Base-by-base conservation (phyloP, 129 eudicot species). In the Escallonia herrerae region DNA sequence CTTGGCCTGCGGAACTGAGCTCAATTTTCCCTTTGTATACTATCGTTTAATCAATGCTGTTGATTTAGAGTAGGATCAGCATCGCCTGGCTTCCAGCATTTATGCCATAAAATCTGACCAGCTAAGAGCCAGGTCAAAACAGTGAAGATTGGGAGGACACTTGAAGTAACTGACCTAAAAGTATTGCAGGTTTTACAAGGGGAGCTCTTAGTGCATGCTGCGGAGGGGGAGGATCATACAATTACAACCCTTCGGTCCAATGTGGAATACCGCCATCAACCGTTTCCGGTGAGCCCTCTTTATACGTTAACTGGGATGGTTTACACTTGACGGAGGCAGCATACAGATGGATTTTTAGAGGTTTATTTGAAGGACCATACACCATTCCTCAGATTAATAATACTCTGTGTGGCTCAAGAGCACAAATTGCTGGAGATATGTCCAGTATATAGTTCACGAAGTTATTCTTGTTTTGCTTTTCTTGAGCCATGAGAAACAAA, bases 191-290 rank as follows among this genome's bases (percentile, higher is more conserved):
- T 49, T 79, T 79, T 43, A 22, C 47, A 7, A 37, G 22, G 4
- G 75, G 56, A 37, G 58, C 63, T 63, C 51, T 78, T 2, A 73
- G 43, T 45, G 72, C 79, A 48, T 79, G 83, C 47, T 79, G 83
- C 53, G 83, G 83, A 56, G 76, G 53, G 15, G 83, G 71, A 58
- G 83, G 79, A n/a, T 64, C 75, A 6, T 73, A 73, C 22, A 73
- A 78, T 50, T 72, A 39, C 66, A 73, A 73, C 10, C n/a, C 15
- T 44, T 60, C 49, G 0, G 75, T n/a, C 8, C 2, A 9, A 56
- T 79, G 83, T 48, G 79, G 72, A 22, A 0, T 10, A 11, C 33
- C 65, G 0, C 47, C 13, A 37, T 44, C 76, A 3, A 73, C 46
- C 0, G 44, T 60, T 40, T 73, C 79, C 43, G 65, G 56, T 8